phyloP scores from a whole-genome alignment of 345 rosid genomes.

The Arabidopsis arenosa region DNA sequence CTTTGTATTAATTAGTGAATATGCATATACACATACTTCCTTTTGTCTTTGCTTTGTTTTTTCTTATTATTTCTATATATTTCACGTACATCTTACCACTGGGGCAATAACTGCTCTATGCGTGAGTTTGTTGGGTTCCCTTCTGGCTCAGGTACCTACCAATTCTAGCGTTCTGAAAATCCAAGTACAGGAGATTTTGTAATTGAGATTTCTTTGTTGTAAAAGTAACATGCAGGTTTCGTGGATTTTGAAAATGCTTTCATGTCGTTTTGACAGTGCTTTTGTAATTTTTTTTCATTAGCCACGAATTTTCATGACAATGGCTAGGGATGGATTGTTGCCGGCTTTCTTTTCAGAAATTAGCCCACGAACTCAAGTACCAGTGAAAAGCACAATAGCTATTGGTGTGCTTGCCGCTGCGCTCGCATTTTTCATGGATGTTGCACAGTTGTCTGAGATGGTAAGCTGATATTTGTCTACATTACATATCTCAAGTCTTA shows the following conservation, averaged over 20 bases:
- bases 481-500: not conserved
- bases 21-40: too few species aligned
- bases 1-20: too few species aligned
- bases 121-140: constrained; percentile 74
- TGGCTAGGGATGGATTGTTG: constrained; percentile 79
- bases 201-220: too few species aligned
- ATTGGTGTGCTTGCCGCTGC: constrained; percentile 61
- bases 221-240: constrained; percentile 43
- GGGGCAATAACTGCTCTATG: constrained; percentile 74
- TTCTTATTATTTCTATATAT: too few species aligned
- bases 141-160: constrained; percentile 62
- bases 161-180: constrained; percentile 11
- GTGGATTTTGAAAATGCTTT: constrained; percentile 1
- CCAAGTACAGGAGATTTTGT: not conserved
- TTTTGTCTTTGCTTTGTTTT: too few species aligned
- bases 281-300: constrained; percentile 42
- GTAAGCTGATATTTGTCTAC: constrained; percentile 45
- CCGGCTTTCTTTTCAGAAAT: constrained; percentile 76
- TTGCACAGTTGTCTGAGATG: constrained; percentile 71
- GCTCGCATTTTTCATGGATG: constrained; percentile 70
- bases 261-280: constrained; percentile 26
- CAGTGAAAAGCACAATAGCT: constrained; percentile 64
- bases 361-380: constrained; percentile 65
- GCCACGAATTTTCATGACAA: constrained; percentile 80
- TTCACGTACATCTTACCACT: too few species aligned